phyloP scores from a whole-genome alignment of 2,329 filamentous ascomycete species.

The Xylariomycetidae sp. region DNA sequence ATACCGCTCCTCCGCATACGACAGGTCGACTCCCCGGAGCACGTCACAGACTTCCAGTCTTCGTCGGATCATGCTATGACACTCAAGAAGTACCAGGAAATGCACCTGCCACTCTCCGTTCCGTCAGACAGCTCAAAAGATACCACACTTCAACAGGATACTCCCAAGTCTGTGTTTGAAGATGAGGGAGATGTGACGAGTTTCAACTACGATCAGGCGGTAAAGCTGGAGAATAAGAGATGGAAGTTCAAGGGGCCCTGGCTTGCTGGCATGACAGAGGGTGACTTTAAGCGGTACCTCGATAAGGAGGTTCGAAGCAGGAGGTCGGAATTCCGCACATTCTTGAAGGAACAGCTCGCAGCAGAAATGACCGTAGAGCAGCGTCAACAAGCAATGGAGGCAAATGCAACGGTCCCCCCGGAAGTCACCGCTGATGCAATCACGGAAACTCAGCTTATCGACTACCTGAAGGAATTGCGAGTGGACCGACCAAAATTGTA shows the following conservation, averaged over 20 bases:
- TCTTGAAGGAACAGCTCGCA: conserved; percentile 46
- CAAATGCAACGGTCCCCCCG: conserved; percentile 26
- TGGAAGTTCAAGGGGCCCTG: conserved; percentile 67
- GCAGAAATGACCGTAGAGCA: conserved; percentile 37
- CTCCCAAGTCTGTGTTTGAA: conserved; percentile 54
- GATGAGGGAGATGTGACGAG: conserved; percentile 51
- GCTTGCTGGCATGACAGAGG: conserved; percentile 58
- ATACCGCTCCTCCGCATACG: conserved; percentile 74
- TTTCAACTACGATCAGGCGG: conserved; percentile 27
- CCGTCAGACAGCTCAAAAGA: conserved; percentile 24
- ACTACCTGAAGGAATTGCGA: conserved; percentile 50
- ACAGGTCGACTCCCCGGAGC: conserved; percentile 78
- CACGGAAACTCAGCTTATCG: conserved; percentile 45
- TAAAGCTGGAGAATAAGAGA: conserved; percentile 40
- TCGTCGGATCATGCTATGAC: conserved; percentile 78
- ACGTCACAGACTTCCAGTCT: conserved; percentile 83
- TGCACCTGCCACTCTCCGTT: conserved; percentile 66
- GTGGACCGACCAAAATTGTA: conserved; percentile 47
- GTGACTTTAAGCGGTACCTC: conserved; percentile 55
- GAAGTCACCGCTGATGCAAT: conserved; percentile 34
- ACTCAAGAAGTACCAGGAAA: conserved; percentile 79
- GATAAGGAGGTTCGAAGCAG: conserved; percentile 47
- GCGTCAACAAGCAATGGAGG: conserved; percentile 34
- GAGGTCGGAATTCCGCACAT: conserved; percentile 50
- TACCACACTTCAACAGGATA: conserved; percentile 7